Base-by-base conservation (phyloP, 495 filamentous ascomycete genomes). In the Penicillium parvum region DNA sequence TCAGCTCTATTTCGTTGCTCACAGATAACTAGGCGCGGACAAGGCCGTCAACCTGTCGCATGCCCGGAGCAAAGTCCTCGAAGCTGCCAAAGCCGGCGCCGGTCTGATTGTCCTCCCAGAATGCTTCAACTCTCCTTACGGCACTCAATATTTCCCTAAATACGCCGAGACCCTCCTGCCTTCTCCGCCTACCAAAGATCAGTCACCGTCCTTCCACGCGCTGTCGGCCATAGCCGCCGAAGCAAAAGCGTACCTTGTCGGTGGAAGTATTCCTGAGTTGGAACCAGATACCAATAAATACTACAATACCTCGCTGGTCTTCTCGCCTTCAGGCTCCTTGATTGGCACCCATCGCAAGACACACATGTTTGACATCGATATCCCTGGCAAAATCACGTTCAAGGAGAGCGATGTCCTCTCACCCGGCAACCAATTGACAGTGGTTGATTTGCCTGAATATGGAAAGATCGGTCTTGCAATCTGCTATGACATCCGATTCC, bases 291-390 rank as follows among this genome's bases (percentile, higher is more conserved):
- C 75, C 5, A 77, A 84, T 35, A 90, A 86, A 53, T 87, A 90
- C 66, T 95, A 91, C 73, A 98, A 98, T 65, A 96, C 92, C 7
- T 83, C 76, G 6, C 74, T 98, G 22, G 81, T 85, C 1, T 98
- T 98, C 65, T 75, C 70, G 9, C 89, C 90, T 0, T 52, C 75
- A 1, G 92, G 92, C 1, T 60, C 73, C 7, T 71, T 96, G n/a
- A 74, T 97, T 7, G 87, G 82, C 3, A 86, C 79, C 2, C 90
- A 99, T 59, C 81, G 92, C 47, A 99, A 99, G 64, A 79, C 92
- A 14, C 92, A 99, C 61, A 75, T 99, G n/a, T 99, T 99, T 69
- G 92, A 99, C 69, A 99, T 99, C 54, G 85, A 91, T 61, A 99
- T 99, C 55, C 92, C 92, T 1, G 90, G 88, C 20, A 87, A 88